Evolutionary conservation across 176 grass and related monocot genomes (phyloP), one percentile per base, ranked within the genome.

Genomic region (Typha latifolia): DNA sequence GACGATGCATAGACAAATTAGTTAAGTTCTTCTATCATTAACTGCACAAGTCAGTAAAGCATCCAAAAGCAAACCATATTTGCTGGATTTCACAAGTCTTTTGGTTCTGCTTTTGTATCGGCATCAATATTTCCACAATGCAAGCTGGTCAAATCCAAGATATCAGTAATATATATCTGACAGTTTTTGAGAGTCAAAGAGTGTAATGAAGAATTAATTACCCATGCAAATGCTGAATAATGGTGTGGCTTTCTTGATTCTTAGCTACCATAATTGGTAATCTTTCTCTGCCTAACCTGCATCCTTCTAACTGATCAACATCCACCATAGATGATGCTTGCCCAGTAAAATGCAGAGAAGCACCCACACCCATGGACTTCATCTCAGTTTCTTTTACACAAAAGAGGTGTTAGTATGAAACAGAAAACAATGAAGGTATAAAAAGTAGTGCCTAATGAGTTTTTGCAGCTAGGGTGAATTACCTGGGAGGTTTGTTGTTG

Each of bases 401-500:
- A 20, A 63, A 55, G 66, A 62, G 14, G 24, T 47, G 66, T 43
- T 10, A 26, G 20, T 1, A 24, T 12, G 16, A 12, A 13, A 50
- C 21, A 49, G 12, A 4, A 75, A 32, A 32, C 5, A 32, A 51
- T 10, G 27, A 1, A 78, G 51, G 66, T 48, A 22, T 66, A 5
- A 23, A 24, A 86, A 64, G 63, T 81, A 49, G 26, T 49, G 53
- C 20, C 21, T 0, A 57, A 65, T 43, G 62, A 12, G 63, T 51
- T 52, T 32, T 64, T 47, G 49, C 37, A 51, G 15, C 59, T 51
- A 70, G 37, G 37, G 1, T 43, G 37, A 29, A 2, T 29, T 73
- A 96, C 92, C 92, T 86, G 65, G 26, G 43, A 73, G 74, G 64
- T 23, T 74, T 32, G 66, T 61, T 69, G 72, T 78, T 53, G 72